Conservation (phyloP, 495 filamentous ascomycete species). For the Margaritispora aquatica region DNA sequence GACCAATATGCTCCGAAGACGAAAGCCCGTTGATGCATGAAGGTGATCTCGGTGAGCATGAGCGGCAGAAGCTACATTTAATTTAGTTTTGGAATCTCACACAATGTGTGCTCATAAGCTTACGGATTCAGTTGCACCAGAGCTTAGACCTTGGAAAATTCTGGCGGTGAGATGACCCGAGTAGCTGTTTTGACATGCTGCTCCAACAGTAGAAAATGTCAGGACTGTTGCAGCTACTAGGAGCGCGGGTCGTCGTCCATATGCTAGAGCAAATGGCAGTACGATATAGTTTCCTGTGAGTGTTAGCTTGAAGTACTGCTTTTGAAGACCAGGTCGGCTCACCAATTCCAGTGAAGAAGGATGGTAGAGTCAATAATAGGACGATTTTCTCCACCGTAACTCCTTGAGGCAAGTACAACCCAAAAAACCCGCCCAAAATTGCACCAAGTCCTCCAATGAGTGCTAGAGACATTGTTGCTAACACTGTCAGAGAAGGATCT, state of each 20-base stretch:
- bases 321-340: not conserved
- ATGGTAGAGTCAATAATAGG: conserved; percentile 29
- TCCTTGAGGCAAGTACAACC: conserved; percentile 27
- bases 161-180: conserved; percentile 24
- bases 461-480: conserved; percentile 32
- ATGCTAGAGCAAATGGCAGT: conserved; percentile 32
- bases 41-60: conserved; percentile 31
- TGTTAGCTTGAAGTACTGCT: not conserved
- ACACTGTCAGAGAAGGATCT: no score
- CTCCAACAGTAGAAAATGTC: conserved; percentile 24
- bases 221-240: conserved; percentile 24
- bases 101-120: not conserved
- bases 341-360: conserved; percentile 32
- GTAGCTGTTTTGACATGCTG: conserved; percentile 22
- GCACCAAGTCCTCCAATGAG: conserved; percentile 29
- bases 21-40: conserved; percentile 28
- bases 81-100: not conserved
- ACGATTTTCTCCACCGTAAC: conserved; percentile 23
- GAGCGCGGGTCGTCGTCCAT: conserved; percentile 31
- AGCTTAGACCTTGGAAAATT: conserved; percentile 30
- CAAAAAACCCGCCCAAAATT: conserved; percentile 28
- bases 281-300: conserved; percentile 27
- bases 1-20: conserved; percentile 31
- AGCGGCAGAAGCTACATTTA: conserved; percentile 29
- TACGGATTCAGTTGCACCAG: conserved; percentile 32